Evolutionary conservation across 2,329 filamentous ascomycete species (phyloP).

Genomic region (Colletotrichum magnum): DNA sequence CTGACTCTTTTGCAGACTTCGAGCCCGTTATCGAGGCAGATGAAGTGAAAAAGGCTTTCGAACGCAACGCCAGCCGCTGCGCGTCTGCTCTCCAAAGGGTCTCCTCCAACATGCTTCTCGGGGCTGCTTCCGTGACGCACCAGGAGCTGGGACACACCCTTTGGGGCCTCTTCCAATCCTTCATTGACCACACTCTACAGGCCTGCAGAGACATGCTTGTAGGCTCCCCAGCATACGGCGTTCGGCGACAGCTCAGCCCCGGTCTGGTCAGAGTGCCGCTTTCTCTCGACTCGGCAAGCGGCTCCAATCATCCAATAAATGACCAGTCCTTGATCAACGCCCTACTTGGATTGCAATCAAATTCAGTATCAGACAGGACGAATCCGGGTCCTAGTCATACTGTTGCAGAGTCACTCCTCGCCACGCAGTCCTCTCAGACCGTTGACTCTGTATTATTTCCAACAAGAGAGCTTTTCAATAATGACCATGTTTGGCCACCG

Average conservation of each 20-base stretch:
- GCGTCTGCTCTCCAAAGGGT: not conserved
- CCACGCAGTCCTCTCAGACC: too few relatives aligned
- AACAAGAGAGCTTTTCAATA: too few relatives aligned
- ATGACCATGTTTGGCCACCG: too few relatives aligned
- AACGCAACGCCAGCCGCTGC: not conserved
- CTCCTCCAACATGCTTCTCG: not conserved
- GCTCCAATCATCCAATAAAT: too few relatives aligned
- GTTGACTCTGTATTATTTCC: too few relatives aligned
- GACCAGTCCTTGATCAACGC: too few relatives aligned
- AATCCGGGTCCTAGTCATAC: too few relatives aligned
- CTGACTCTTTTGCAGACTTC: not conserved
- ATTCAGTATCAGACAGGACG: too few relatives aligned
- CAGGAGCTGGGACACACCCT: not conserved
- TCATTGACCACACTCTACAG: not conserved
- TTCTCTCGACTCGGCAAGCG: too few relatives aligned
- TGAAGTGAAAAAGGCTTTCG: not conserved
- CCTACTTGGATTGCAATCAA: too few relatives aligned
- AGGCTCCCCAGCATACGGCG: not conserved
- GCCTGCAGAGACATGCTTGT: not conserved
- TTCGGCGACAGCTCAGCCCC: not conserved
- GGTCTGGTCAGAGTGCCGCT: too few relatives aligned
- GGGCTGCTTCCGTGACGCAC: not conserved
- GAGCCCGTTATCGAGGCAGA: not conserved
- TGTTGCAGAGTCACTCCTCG: too few relatives aligned
- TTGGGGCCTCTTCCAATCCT: not conserved